A percentile compares a stretch with the other conserved stretches of the same genome.
Evolutionary conservation across 1,139 yeast species (phyloP).

Genomic region (Candida glucosophila): DNA sequence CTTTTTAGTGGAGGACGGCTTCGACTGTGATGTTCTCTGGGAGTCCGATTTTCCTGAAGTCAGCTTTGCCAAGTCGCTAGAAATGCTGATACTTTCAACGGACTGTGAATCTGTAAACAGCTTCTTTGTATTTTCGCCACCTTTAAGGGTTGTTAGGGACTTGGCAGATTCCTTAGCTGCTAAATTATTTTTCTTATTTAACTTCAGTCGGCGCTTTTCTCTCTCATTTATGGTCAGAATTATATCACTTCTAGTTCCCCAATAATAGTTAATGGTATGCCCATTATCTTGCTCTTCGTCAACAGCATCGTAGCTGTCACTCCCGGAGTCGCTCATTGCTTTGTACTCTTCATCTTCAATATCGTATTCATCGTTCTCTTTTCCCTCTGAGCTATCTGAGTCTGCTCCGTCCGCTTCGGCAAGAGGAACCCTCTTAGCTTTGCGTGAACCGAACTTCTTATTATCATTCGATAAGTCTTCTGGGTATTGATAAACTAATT

Average conservation of each 20-base stretch:
- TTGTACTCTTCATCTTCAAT: no score
- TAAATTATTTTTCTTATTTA: neutral
- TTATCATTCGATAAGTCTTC: conserved; percentile 25
- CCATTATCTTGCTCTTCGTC: conserved; percentile 11
- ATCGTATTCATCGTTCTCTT: no score
- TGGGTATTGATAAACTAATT: conserved; percentile 77
- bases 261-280: conserved; percentile 7
- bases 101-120: conserved; percentile 2
- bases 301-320: conserved; percentile 4
- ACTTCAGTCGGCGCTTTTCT: no score
- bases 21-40: conserved; percentile 4
- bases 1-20: neutral
- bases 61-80: conserved; percentile 5
- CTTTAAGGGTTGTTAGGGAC: no score
- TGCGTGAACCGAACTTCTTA: no score
- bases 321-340: conserved; percentile 1
- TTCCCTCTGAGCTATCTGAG: neutral
- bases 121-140: neutral
- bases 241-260: conserved; percentile 25
- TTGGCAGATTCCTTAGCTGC: no score
- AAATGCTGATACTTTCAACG: neutral
- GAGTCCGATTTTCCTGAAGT: conserved; percentile 5
- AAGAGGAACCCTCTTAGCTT: no score
- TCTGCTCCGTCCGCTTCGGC: neutral
- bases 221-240: conserved; percentile 32